Conservation (phyloP, 1,284 basidiomycete genomes). For the Agroathelia rolfsii region DNA sequence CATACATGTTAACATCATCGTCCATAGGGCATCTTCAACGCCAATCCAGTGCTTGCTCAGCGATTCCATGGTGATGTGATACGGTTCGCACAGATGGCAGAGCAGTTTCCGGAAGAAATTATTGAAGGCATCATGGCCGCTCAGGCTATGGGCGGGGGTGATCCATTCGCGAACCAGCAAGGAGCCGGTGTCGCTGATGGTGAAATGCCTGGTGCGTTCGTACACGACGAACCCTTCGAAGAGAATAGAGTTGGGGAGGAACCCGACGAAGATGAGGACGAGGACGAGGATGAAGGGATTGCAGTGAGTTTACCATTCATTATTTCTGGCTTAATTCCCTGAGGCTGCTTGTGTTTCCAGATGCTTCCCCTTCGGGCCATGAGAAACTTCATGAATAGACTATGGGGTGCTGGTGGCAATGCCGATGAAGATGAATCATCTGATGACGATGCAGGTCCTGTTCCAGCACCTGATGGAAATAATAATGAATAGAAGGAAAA, state of each 20-base stretch:
- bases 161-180: constrained; percentile 15
- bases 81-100: constrained; percentile 51
- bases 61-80: constrained; percentile 56
- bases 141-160: constrained; percentile 22
- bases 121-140: constrained; percentile 47
- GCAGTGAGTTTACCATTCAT: constrained; percentile 29
- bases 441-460: constrained; percentile 24
- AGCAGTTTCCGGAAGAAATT: constrained; percentile 45
- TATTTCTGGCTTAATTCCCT: constrained; percentile 5
- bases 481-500: no score
- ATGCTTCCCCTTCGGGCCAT: constrained; percentile 53
- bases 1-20: no score
- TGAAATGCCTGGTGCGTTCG: no score
- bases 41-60: constrained; percentile 36
- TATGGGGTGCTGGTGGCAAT: constrained; percentile 36
- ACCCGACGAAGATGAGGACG: no score
- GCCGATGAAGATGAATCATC: constrained; percentile 23
- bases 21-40: constrained; percentile 47
- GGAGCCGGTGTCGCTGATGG: constrained; percentile 27
- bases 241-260: no score
- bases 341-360: constrained; percentile 26
- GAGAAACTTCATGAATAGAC: constrained; percentile 47
- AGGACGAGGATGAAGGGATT: no score
- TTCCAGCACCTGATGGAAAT: no score
- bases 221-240: no score